Evolutionary conservation across 306 rosid genomes (phyloP), one percentile per base, ranked within the genome.

Genomic region (Rubus parviflorus): DNA sequence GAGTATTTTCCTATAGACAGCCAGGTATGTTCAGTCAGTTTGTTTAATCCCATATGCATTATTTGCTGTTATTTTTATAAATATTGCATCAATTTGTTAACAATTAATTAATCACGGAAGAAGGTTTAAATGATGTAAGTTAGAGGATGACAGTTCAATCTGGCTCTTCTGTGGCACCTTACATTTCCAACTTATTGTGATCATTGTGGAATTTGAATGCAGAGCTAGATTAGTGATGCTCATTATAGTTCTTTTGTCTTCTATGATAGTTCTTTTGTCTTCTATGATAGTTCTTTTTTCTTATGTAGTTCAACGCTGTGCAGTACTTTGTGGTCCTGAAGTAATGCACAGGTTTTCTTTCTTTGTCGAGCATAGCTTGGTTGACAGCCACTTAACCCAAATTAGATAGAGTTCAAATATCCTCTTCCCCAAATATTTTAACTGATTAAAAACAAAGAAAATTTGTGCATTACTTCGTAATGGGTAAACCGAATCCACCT

Each of bases 1-100:
- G 98, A 94, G 84, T 94, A 89, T 77, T 92, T 89, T 85, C 90
- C 97, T 57, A 94, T 91, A 70, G 98, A 94, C 81, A 84, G 92
- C 83, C 97, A 94, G 98, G 98, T 94, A 86, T 75, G 73, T 74
- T 69, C 12, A 68, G 57, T 45, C 51, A 62, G 11, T 69, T 62
- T 76, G 67, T 78, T 56, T 15, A 54, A 53, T 68, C 23, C 62
- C 47, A 11, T 57, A n/a, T 76, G 47, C 19, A 22, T 67, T 63
- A 66, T 78, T 68, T 48, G 23, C 8, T 38, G 48, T 69, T 70
- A 52, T 23, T 64, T 17, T 62, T 62, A 11, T 76, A 51, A 25
- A 13, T 25, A 45, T 35, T n/a, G 14, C 35, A 17, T 11, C 53
- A 14, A 2, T 66, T 70, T 54, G n/a, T 16, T 5, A 52, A 48